Conservation (phyloP, 306 rosid species). For the Oxytropis ochrocephala region DNA sequence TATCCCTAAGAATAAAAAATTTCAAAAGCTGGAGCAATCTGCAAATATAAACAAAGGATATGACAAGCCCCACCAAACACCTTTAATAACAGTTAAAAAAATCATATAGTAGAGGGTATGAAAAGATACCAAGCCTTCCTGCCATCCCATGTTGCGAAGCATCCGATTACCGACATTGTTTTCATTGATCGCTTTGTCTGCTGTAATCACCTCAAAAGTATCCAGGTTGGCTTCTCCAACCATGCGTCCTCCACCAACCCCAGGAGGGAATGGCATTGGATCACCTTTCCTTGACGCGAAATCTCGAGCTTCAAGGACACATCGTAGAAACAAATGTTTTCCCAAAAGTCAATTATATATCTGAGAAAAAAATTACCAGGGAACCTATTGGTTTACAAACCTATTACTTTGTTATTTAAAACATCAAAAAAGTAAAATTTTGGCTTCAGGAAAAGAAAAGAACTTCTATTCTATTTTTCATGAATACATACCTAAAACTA, state of each 20-base stretch:
- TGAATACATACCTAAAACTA: background rate
- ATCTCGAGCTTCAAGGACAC: slow-evolving; percentile 72
- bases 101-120: slow-evolving; percentile 29
- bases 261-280: slow-evolving; percentile 98
- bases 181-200: slow-evolving; percentile 92
- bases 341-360: slow-evolving; percentile 44
- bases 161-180: slow-evolving; percentile 93
- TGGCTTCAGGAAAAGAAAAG: background rate
- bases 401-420: background rate
- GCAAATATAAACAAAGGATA: background rate
- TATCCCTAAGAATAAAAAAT: background rate
- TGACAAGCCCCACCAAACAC: slow-evolving; percentile 22
- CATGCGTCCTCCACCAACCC: slow-evolving; percentile 94
- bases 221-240: slow-evolving; percentile 53
- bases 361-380: slow-evolving; percentile 18
- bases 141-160: slow-evolving; percentile 99
- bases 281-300: slow-evolving; percentile 75
- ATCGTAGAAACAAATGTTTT: slow-evolving; percentile 44
- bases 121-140: slow-evolving; percentile 92
- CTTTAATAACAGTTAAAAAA: slow-evolving; percentile 1
- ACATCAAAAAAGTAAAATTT: background rate
- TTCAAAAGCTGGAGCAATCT: background rate
- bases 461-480: background rate
- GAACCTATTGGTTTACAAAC: slow-evolving; percentile 21
- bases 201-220: slow-evolving; percentile 76